A percentile compares a stretch with the other conserved stretches of the same genome.
Evolutionary conservation across 1,284 basidiomycete genomes (phyloP).

Genomic region (Ceratobasidium papillatum): DNA sequence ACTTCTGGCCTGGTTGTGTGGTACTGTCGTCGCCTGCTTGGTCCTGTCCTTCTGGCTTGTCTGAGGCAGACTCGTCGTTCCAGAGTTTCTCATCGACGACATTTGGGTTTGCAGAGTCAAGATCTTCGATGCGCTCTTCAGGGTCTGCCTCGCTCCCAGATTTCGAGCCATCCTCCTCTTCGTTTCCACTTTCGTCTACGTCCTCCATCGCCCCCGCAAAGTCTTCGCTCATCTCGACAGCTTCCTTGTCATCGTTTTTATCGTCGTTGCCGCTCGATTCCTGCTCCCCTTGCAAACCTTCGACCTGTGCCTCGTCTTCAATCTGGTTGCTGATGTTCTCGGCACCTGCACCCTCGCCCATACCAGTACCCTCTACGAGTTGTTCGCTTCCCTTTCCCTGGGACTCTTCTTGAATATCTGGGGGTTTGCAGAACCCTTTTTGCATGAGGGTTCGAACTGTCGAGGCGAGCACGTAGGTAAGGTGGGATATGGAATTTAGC

Average conservation of each 20-base stretch:
- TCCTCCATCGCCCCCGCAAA: conserved; percentile 86
- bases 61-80: conserved; percentile 76
- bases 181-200: conserved; percentile 66
- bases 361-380: conserved; percentile 75
- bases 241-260: conserved; percentile 62
- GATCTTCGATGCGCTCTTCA: conserved; percentile 86
- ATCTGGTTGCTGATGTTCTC: conserved; percentile 94
- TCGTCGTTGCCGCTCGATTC: conserved; percentile 62
- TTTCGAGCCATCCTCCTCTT: conserved; percentile 61
- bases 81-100: conserved; percentile 97
- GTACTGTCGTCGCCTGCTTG: conserved; percentile 51
- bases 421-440: conserved; percentile 93
- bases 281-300: conserved; percentile 86
- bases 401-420: conserved; percentile 65
- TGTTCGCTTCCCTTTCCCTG: conserved; percentile 61
- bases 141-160: conserved; percentile 66
- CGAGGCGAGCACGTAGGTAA: conserved; percentile 80
- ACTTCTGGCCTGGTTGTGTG: conserved; percentile 55
- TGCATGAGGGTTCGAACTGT: conserved; percentile 78
- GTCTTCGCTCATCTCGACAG: conserved; percentile 65
- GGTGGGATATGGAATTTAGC: conserved; percentile 85
- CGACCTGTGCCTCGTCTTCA: conserved; percentile 94
- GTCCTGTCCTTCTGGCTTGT: conserved; percentile 52
- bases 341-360: conserved; percentile 84
- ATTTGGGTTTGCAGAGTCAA: conserved; percentile 87